Base-by-base conservation (phyloP, 371 early-diverging fungal species). In the Lichtheimia hyalospora region DNA sequence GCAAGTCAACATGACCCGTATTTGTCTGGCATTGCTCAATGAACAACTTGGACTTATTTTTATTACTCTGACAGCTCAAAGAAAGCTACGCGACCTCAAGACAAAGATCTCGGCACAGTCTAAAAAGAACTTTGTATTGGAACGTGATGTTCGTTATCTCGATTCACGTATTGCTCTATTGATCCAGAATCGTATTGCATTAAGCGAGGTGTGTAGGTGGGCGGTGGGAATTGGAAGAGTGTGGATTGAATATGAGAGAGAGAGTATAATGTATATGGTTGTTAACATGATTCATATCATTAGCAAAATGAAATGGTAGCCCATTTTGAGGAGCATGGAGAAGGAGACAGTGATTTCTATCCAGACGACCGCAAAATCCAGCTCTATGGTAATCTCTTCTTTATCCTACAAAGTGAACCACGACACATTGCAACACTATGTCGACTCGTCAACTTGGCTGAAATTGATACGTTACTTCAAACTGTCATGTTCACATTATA, bases 401-500 rank as follows among this genome's bases (percentile, higher is more conserved):
- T 90, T 69, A 79, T 96, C 6, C 83, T 97, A 49, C 96, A 96
- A 71, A 86, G 91, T 16, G 96, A 96, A 68, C 96, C 98, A 18
- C 83, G 92, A 34, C 92, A 96, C 62, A 91, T 97, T 57, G 96
- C 96, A 13, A 84, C 85, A 14, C 77, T 97, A 44, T 85, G 92
- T 34, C 85, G 94, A 27, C 67, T 92, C 7, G 93, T 96, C 27
- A 91, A 85, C 49, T 77, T 96, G 48, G 74, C 91, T 41, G 95
- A 97, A 72, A 95, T 97, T 48, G 97, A 97, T 68, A 90, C 93
- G 0, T 73, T 96, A 51, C 73, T 97, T 48, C 96, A 96, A 69
- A 94, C 94, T 0, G 94, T 96, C 63, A 96, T 96, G 96, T 96
- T 96, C 67, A 94, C 96, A 0, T 68, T 97, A 23, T 97, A 93